Conservation (phyloP, 768 basidiomycete genomes). For the Pleurotus eryngii region DNA sequence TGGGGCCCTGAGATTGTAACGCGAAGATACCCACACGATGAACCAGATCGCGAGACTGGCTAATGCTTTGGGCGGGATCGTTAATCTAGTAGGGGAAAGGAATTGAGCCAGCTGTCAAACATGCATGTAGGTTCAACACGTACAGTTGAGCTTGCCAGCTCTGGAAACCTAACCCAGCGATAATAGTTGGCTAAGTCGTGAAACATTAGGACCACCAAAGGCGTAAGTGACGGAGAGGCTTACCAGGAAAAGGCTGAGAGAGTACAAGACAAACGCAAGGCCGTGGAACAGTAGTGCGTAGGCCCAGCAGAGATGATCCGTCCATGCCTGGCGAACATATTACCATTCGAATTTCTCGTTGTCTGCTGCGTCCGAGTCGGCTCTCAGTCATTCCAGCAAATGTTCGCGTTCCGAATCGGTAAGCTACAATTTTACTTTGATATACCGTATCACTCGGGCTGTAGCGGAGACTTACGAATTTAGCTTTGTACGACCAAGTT, state of each 20-base stretch:
- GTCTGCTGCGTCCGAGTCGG: slow-evolving; percentile 53
- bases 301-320: slow-evolving; percentile 56
- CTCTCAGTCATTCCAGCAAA: slow-evolving; percentile 44
- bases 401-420: slow-evolving; percentile 47
- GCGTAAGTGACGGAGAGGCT: slow-evolving; percentile 9
- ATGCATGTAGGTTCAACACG: slow-evolving; percentile 10
- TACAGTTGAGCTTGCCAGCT: slow-evolving; percentile 62
- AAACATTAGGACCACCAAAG: too few species aligned
- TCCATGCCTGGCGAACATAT: slow-evolving; percentile 53
- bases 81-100: slow-evolving; percentile 37
- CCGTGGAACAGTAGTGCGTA: slow-evolving; percentile 63
- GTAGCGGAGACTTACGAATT: slow-evolving; percentile 38
- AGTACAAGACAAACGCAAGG: slow-evolving; percentile 56
- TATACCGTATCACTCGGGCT: slow-evolving; percentile 10
- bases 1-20: slow-evolving; percentile 40
- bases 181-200: slow-evolving; percentile 49
- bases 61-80: slow-evolving; percentile 55
- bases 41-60: slow-evolving; percentile 47
- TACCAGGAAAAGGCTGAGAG: slow-evolving; percentile 57
- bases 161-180: slow-evolving; percentile 51
- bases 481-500: slow-evolving; percentile 55
- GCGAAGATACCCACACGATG: slow-evolving; percentile 51
- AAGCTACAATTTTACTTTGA: slow-evolving; percentile 30
- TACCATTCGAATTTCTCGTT: slow-evolving; percentile 56
- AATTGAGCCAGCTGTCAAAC: neutral